Evolutionary conservation across 2,329 filamentous ascomycete species (phyloP).

Genomic region (Pseudogymnoascus sp.): DNA sequence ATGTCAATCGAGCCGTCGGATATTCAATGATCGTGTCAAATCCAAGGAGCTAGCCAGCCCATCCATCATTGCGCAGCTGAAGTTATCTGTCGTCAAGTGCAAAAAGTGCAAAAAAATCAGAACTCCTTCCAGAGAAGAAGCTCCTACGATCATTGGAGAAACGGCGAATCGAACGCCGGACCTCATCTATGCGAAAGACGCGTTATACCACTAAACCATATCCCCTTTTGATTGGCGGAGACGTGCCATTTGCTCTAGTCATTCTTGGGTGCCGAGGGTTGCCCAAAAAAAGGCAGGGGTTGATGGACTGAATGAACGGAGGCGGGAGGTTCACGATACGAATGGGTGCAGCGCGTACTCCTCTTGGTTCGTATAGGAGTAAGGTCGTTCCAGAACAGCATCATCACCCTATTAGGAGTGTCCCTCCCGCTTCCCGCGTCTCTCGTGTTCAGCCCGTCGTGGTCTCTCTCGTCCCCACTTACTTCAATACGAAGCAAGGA

Average conservation of each 20-base stretch:
- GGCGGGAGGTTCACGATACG: neutral
- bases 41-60: neutral
- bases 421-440: neutral
- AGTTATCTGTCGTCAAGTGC: neutral
- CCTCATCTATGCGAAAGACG: slow-evolving; percentile 8
- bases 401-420: too few species aligned
- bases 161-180: slow-evolving; percentile 8
- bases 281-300: neutral
- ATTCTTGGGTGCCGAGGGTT: neutral
- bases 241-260: neutral
- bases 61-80: neutral
- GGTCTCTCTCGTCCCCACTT: neutral
- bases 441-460: neutral
- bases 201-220: slow-evolving; percentile 8
- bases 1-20: neutral
- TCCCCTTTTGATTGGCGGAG: slow-evolving; percentile 8
- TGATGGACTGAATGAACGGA: neutral
- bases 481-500: neutral
- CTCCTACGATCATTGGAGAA: slow-evolving; percentile 1
- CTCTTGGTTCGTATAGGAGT: neutral
- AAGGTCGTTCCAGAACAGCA: neutral
- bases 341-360: neutral
- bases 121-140: neutral
- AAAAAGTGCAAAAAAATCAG: slow-evolving; percentile 2
- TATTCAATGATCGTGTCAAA: neutral